phyloP scores from a whole-genome alignment of 306 rosid species.

The Biancaea sappan region DNA sequence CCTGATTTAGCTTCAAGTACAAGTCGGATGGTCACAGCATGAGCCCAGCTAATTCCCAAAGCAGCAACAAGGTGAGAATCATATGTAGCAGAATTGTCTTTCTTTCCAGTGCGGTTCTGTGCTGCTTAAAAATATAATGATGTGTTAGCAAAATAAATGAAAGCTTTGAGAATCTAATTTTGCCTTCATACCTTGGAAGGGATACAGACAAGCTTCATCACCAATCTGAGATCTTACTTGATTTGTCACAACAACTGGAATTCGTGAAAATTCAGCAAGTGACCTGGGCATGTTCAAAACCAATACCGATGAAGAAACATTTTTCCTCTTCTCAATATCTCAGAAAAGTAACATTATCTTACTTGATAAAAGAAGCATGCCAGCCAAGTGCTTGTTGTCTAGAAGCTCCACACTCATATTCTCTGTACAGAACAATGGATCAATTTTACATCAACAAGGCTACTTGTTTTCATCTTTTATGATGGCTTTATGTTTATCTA shows the following conservation, averaged over 20 bases:
- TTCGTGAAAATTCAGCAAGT: constrained; percentile 90
- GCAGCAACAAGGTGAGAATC: constrained; percentile 96
- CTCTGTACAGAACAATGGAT: constrained; percentile 55
- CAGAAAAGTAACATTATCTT: constrained; percentile 30
- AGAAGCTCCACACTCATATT: constrained; percentile 55
- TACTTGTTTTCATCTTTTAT: not conserved
- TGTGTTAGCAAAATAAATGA: not conserved
- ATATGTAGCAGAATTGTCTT: constrained; percentile 43
- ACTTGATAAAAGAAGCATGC: constrained; percentile 91
- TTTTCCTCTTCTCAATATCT: constrained; percentile 31
- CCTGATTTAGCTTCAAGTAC: constrained; percentile 91
- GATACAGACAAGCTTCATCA: constrained; percentile 64
- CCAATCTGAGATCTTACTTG: constrained; percentile 84
- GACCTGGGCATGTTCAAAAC: constrained; percentile 56
- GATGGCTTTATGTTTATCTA: not conserved
- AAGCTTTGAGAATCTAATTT: constrained; percentile 28
- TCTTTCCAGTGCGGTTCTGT: constrained; percentile 35
- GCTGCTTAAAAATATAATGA: constrained; percentile 44
- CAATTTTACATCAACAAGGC: not conserved
- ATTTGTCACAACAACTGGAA: constrained; percentile 88
- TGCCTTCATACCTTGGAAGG: constrained; percentile 78
- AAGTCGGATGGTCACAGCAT: constrained; percentile 90
- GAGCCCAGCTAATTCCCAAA: constrained; percentile 96
- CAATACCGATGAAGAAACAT: constrained; percentile 26
- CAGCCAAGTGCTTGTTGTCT: constrained; percentile 78